Evolutionary conservation across 2,329 filamentous ascomycete genomes (phyloP).

Genomic region (Diplodia intermedia): DNA sequence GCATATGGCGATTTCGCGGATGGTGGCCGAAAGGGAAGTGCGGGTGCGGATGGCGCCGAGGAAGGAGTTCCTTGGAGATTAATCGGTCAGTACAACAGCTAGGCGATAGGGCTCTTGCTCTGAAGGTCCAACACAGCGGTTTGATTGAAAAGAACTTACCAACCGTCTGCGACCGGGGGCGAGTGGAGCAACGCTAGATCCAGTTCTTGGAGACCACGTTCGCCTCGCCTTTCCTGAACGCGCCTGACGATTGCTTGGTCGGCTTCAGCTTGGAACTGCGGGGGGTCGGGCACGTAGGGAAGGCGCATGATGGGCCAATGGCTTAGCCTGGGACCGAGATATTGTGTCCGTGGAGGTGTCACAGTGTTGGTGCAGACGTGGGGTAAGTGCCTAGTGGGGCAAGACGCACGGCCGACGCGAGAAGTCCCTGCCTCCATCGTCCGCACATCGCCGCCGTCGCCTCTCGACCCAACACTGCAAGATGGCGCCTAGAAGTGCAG

Average conservation of each 20-base stretch:
- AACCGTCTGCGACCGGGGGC: slow-evolving; percentile 63
- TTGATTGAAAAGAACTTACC: slow-evolving; percentile 42
- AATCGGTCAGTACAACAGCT: background rate
- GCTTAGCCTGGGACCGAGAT: background rate
- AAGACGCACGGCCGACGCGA: background rate
- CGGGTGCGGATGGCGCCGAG: slow-evolving; percentile 62
- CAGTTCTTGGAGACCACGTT: slow-evolving; percentile 58
- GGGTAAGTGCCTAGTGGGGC: background rate
- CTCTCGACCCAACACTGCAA: slow-evolving; percentile 1
- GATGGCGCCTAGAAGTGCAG: slow-evolving; percentile 17
- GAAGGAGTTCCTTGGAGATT: slow-evolving; percentile 57
- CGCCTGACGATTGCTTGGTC: slow-evolving; percentile 60
- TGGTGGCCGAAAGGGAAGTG: slow-evolving; percentile 56
- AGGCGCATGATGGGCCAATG: slow-evolving; percentile 57
- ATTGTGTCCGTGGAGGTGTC: background rate
- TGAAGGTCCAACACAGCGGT: too few relatives aligned
- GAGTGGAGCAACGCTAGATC: slow-evolving; percentile 63
- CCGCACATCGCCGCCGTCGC: background rate
- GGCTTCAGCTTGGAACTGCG: slow-evolving; percentile 53
- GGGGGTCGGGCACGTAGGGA: slow-evolving; percentile 60
- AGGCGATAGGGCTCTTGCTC: too few relatives aligned
- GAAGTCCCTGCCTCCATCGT: background rate
- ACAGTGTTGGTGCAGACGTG: background rate
- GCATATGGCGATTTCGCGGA: slow-evolving; percentile 81
- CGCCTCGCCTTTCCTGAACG: slow-evolving; percentile 59